A percentile compares a stretch with the other conserved stretches of the same genome.
Evolutionary conservation across 1,139 yeast species (phyloP).

Genomic region (Nakaseomyces kungkrabaensis): DNA sequence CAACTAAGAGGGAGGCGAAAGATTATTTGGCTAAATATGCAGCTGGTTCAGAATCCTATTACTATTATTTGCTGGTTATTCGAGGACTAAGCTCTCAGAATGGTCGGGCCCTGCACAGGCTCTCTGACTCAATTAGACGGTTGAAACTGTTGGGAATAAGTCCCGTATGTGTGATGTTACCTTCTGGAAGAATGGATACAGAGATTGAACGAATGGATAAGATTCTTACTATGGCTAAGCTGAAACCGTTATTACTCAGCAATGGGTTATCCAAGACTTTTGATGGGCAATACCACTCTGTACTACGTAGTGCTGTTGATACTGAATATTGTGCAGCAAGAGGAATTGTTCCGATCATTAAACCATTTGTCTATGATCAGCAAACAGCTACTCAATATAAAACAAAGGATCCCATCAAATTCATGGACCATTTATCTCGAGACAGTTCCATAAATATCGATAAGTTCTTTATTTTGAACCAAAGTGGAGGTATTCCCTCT

Average conservation of each 20-base stretch:
- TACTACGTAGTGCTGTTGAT: constrained; percentile 9
- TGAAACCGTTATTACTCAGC: constrained; percentile 19
- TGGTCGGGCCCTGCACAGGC: constrained; percentile 9
- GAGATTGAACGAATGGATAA: constrained; percentile 22
- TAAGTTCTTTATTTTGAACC: constrained; percentile 69
- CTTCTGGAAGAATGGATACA: constrained; percentile 12
- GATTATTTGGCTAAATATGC: constrained; percentile 53
- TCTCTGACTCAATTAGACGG: constrained; percentile 18
- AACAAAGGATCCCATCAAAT: constrained; percentile 12
- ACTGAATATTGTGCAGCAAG: constrained; percentile 4
- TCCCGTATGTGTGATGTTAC: constrained; percentile 25
- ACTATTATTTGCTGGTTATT: constrained; percentile 24
- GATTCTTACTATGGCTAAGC: constrained; percentile 15
- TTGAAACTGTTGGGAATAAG: constrained; percentile 23
- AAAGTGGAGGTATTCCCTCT: constrained; percentile 84
- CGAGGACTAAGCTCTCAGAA: constrained; percentile 15
- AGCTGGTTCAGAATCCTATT: constrained; percentile 11
- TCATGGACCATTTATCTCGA: constrained; percentile 17
- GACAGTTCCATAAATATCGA: constrained; percentile 49
- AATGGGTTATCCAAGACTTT: constrained; percentile 12
- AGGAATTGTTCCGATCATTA: constrained; percentile 16
- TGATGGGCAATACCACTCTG: constrained; percentile 13
- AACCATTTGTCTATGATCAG: constrained; percentile 22
- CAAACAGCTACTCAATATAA: constrained; percentile 14
- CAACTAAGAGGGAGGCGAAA: constrained; percentile 66